Base-by-base conservation (phyloP, 306 rosid genomes). In the Castanopsis chinensis region DNA sequence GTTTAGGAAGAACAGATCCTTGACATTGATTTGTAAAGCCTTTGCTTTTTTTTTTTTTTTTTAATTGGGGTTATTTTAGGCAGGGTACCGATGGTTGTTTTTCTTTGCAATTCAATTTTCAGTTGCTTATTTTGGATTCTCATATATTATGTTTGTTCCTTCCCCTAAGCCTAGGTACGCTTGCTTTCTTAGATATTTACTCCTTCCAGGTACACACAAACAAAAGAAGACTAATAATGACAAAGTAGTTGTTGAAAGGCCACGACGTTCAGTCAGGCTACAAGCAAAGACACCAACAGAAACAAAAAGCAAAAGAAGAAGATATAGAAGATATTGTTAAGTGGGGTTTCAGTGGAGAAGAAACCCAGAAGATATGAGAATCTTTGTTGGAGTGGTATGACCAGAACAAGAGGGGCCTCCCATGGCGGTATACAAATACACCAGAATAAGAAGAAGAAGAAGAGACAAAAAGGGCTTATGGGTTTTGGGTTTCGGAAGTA, bases 401-500 rank as follows among this genome's bases (percentile, higher is more conserved):
- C 78, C 83, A 60, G 45, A 89, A 90, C 75, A 87, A 78, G 7
- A 84, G 97, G 83, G 94, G 90, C 55, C 97, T 94, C 3, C 98
- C 98, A 6, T 94, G 98, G 98, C 69, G 69, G n/a, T n/a, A n/a
- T 35, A 4, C 69, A 63, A 63, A 86, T 94, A 76, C 84, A 78
- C 5, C 19, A 77, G 74, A 74, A 41, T 12, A n/a, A n/a, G n/a
- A n/a, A 41, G 57, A 56, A 61, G 70, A 81, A 41, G 76, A 79
- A 9, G 84, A 76, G 72, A 80, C 67, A 0, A 78, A 84, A 33
- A 79, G 94, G 71, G 96, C 90, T 33, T 92, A 94, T 82, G 91
- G 88, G 7, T 93, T 94, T 53, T 94, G 98, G 98, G 97, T 94
- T 28, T 94, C 97, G 2, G 94, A 94, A 78, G 77, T 94, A 45